Evolutionary conservation across 371 early-diverging fungal genomes (phyloP), one percentile per base, ranked within the genome.

Genomic region (Fennellomyces sp.): DNA sequence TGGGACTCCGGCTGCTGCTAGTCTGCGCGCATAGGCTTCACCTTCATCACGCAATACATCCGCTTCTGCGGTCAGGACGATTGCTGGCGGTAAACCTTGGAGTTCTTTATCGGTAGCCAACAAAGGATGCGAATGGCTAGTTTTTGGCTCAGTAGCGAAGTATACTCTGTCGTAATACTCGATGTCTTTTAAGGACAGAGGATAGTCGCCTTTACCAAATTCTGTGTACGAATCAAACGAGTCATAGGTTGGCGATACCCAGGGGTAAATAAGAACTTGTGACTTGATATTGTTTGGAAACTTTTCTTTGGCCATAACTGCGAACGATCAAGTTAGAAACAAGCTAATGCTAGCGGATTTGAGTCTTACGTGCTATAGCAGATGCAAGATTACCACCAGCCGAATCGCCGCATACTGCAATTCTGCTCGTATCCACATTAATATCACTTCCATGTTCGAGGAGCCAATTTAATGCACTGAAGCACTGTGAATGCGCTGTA

Each of bases 21-120:
- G 50, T 11, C 28, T 54, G 5, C 62, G 52, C 1, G 56, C 62
- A 58, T 64, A 67, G 0, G 28, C 55, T 23, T 61, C 61, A 11
- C 71, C 71, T 51, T 67, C 65, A 17, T 67, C 65, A 0, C 62
- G 64, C 3, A 71, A 28, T 8, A 38, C 1, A 25, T 71, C 71
- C 25, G 48, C 36, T 33, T 71, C 62, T 11, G 61, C 64, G 5
- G 68, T 71, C 13, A 71, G 23, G 0, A 71, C 8, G 6, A 67
- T 35, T 6, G 64, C 64, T 13, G 66, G 60, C 0, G 71, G 67
- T 0, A 67, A 35, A 3, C 50, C 65, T 8, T 45, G 10, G 13
- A 71, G 38, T 8, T 66, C 63, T 13, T 64, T 65, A 11, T 25
- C 25, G 5, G 67, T 54, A 8, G 64, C 61, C 27, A 56, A 28